These are phyloP conservation scores for Solanum hybrid DNA, from an alignment of 305 asterid species.

Conservation along the genomic window DNA sequence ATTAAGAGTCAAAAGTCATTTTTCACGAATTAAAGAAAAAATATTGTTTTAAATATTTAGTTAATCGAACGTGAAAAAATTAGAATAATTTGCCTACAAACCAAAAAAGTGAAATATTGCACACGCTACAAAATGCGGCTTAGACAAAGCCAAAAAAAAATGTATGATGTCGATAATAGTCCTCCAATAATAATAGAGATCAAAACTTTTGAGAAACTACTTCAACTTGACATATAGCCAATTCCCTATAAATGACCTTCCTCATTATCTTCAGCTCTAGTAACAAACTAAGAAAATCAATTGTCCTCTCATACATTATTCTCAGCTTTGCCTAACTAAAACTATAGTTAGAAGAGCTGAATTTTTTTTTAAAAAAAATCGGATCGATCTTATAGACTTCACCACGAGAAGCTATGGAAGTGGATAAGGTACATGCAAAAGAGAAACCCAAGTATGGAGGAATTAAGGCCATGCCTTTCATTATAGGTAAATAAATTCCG, in stretches of 20 bases:
- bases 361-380: neutral
- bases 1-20: neutral
- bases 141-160: neutral
- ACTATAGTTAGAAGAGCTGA: neutral
- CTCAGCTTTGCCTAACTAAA: neutral
- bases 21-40: neutral
- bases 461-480: slow-evolving; percentile 30
- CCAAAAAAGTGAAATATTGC: neutral
- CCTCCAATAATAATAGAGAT: neutral
- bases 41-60: neutral
- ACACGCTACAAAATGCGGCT: neutral
- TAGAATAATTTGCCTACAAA: neutral
- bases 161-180: neutral
- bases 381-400: neutral
- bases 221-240: neutral
- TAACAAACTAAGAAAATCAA: neutral
- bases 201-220: neutral
- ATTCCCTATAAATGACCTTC: neutral
- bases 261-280: neutral
- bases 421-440: neutral
- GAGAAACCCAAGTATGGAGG: slow-evolving; percentile 18
- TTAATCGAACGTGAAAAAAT: neutral
- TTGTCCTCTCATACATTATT: neutral
- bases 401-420: neutral
- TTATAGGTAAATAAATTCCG: slow-evolving; percentile 15